These are phyloP conservation scores for Climacium dendroides DNA, from an alignment of 225 moss, liverwort and hornwort species.

Conservation along the genomic window DNA sequence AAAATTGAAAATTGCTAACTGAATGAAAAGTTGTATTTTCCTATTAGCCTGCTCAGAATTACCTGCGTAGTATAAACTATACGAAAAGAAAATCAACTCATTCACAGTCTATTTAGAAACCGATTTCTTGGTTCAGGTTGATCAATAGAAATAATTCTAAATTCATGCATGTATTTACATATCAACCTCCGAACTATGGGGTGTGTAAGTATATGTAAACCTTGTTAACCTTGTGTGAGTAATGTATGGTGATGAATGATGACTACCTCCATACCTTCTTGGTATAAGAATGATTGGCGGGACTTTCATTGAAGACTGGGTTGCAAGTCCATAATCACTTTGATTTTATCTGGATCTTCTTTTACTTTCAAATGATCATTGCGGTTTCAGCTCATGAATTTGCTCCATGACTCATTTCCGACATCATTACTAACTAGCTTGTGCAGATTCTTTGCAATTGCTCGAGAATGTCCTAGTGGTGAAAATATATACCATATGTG, in stretches of 20 bases:
- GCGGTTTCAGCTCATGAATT: slow-evolving; percentile 10
- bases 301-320: slow-evolving; percentile 23
- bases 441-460: not conserved
- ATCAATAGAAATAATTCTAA: not conserved
- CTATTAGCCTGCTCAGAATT: not conserved
- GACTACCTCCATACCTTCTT: slow-evolving; percentile 5
- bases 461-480: not conserved
- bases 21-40: not conserved
- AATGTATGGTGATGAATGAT: slow-evolving; percentile 1
- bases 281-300: slow-evolving; percentile 23
- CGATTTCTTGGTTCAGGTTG: not conserved
- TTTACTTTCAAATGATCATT: slow-evolving; percentile 28
- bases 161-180: not conserved
- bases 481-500: not conserved
- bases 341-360: slow-evolving; percentile 25
- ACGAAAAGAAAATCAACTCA: not conserved
- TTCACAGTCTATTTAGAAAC: not conserved
- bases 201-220: not conserved
- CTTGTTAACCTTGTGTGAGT: not conserved
- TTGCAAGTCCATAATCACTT: slow-evolving; percentile 21
- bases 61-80: not conserved
- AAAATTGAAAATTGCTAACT: not conserved
- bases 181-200: not conserved
- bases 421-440: not conserved
- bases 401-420: not conserved